phyloP scores from a whole-genome alignment of 73 alveolate species.

The Symbiodinium pilosum region DNA sequence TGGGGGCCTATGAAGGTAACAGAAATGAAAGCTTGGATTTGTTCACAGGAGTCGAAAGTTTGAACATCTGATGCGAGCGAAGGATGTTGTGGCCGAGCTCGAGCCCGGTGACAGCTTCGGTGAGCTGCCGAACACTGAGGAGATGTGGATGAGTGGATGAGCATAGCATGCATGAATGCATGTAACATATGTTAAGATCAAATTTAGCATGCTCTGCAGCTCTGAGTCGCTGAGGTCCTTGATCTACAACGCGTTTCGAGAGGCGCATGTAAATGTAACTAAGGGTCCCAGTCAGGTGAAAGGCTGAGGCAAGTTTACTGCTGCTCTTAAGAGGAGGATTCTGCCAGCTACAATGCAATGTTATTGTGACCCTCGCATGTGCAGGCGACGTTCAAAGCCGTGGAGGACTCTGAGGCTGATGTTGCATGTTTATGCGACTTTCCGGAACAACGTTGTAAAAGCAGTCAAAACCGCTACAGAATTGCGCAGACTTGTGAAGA shows the following conservation, averaged over 20 bases:
- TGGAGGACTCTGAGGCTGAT: conserved; percentile 54
- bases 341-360: not conserved
- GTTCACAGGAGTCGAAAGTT: too few relatives aligned
- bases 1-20: not conserved
- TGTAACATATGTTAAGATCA: not conserved
- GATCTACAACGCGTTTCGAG: conserved; percentile 79
- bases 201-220: not conserved
- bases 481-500: not conserved
- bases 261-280: too few relatives aligned
- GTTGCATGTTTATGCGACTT: not conserved
- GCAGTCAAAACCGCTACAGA: not conserved
- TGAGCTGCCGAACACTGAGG: conserved; percentile 21
- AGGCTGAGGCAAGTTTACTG: not conserved
- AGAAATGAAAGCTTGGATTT: too few relatives aligned
- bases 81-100: conserved; percentile 86
- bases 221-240: conserved; percentile 14
- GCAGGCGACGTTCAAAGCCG: conserved; percentile 83
- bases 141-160: not conserved
- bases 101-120: conserved; percentile 80
- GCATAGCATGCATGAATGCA: too few relatives aligned
- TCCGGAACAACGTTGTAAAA: not conserved
- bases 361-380: not conserved
- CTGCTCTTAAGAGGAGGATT: not conserved
- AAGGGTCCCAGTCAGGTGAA: too few relatives aligned
- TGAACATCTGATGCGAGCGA: not conserved